Base-by-base conservation (phyloP, 2,329 filamentous ascomycete genomes). In the Hymenoscyphus fructigenus region DNA sequence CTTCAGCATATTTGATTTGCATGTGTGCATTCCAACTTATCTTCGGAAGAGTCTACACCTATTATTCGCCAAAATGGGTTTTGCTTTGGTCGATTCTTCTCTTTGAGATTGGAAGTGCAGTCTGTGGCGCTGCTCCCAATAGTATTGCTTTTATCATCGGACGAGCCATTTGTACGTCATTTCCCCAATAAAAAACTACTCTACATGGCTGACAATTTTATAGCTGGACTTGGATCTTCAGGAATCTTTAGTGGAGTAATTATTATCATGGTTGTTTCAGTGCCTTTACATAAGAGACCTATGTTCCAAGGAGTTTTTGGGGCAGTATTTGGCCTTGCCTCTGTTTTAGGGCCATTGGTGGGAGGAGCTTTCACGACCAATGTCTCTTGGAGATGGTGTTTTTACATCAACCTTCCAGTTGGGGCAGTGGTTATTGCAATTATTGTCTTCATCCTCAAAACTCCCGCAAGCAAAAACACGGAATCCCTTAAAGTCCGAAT, bases 281-380 rank as follows among this genome's bases (percentile, higher is more conserved):
- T 76, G 10, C 73, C 74, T 9, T 67, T 70, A 10, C 65, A 72
- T 12, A 73, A 72, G 60, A 64, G 75, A n/a, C 69, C 74, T 2
- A 67, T 73, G 60, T 75, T 71, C 58, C 71, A 72, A 59, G 72
- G 71, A 17, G 64, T 74, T 3, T 68, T 75, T 34, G 73, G 71
- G 32, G 72, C 72, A 23, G 68, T 75, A 20, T 74, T 73, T 59
- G 73, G 73, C n/a, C 63, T 76, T 29, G 71, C 74, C 9, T 72
- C 72, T 32, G 66, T 75, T n/a, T 61, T 66, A 15, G 81, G 74
- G 56, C 75, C 75, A 17, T 63, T 76, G 3, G 26, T 81, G 14
- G 80, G 80, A 29, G 80, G 80, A n/a, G 78, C 74, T 6, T 81
- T 80, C 62, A 81, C 78, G 5, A 66, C 66, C 1, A 59, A 66